Base-by-base conservation (phyloP, 345 rosid species). In the Lepidium aucheri region DNA sequence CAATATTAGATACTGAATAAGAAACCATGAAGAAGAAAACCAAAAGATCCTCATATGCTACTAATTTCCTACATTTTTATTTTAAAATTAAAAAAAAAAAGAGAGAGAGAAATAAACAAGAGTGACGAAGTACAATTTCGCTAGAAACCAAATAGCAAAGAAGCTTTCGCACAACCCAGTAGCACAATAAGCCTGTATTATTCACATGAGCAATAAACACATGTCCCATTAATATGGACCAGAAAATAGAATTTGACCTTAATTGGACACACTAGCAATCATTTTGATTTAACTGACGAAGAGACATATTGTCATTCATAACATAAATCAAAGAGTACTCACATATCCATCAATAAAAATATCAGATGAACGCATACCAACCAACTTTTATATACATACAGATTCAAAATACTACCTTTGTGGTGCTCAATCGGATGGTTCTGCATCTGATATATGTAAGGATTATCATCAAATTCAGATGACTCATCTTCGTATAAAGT, bases 371-470 rank as follows among this genome's bases (percentile, higher is more conserved):
- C 14, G 4, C 53, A 54, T 43, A 55, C 54, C 35, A 67, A 14
- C n/a, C n/a, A n/a, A n/a, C 9, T 3, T 9, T 39, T 16, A 26
- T 7, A 70, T 34, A 8, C 2, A 35, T 60, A 53, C 15, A 44
- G 20, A 56, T 58, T 41, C 33, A 36, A 62, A 16, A 57, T 30
- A 53, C 20, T 67, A 88, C 93, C 95, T 79, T 80, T 84, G 56
- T 76, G 73, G 52, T 78, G 83, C 79, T 85, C 93, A 67, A 79
- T 81, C 20, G 74, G 73, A 65, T 81, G 87, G 54, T 64, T 76
- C 63, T 77, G 95, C 56, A 83, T 58, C 77, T 84, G 83, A 78
- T 82, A 74, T 78, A 70, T 72, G 68, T 90, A 85, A 43, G 76
- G 58, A 58, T 76, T 70, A 35, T 81, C 75, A 43, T 87, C 89